Conservation (phyloP, 352 stramenopile genomes). For the Phytophthora fragariaefolia region DNA sequence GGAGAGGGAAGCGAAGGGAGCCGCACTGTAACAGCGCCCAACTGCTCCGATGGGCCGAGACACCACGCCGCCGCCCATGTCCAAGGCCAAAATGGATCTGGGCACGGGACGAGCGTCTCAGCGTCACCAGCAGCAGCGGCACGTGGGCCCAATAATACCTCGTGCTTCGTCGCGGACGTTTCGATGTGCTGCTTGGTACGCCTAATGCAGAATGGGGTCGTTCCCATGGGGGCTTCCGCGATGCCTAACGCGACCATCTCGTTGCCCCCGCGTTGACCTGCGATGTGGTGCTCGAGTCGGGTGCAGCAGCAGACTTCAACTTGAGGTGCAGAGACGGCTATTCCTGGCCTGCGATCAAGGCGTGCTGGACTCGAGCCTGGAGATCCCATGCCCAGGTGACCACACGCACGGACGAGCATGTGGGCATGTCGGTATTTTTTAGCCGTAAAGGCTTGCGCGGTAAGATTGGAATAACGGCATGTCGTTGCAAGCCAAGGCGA, state of each 20-base stretch:
- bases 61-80: constrained; percentile 33
- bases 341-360: not conserved
- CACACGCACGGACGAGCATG: not conserved
- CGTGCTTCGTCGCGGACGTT: constrained; percentile 18
- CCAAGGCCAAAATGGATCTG: constrained; percentile 32
- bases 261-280: no score
- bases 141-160: constrained; percentile 30
- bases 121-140: constrained; percentile 6
- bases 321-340: not conserved
- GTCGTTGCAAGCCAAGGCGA: constrained; percentile 6
- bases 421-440: no score
- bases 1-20: not conserved
- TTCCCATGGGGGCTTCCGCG: no score
- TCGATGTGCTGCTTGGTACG: constrained; percentile 16
- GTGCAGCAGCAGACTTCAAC: not conserved
- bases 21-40: constrained; percentile 40
- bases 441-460: not conserved
- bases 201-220: no score
- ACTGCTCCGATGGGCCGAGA: constrained; percentile 34
- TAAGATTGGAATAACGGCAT: constrained; percentile 9
- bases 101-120: not conserved
- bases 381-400: constrained; percentile 6
- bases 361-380: no score
- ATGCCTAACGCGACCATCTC: no score
- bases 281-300: no score